Evolutionary conservation across 2,329 filamentous ascomycete species (phyloP).

Genomic region (Talaromyces sp.): DNA sequence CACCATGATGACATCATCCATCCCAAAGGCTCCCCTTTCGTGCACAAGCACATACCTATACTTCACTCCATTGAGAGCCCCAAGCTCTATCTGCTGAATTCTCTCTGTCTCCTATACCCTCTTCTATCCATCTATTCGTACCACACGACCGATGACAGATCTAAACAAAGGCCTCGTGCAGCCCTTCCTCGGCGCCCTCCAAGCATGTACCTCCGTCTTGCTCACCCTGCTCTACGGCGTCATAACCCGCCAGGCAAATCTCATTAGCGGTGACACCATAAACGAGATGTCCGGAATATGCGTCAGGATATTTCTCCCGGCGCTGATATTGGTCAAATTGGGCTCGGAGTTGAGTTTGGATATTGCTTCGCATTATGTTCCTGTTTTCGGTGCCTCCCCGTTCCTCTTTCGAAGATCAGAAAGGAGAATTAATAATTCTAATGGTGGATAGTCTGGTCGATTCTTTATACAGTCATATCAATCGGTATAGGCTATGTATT

Average conservation of each 20-base stretch:
- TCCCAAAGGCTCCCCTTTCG: too few relatives aligned
- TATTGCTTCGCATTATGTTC: slow-evolving; percentile 48
- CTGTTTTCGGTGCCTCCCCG: slow-evolving; percentile 40
- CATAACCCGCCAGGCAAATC: slow-evolving; percentile 48
- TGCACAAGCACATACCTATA: too few relatives aligned
- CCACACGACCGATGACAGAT: slow-evolving; percentile 4
- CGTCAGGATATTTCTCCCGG: slow-evolving; percentile 53
- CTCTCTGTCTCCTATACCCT: too few relatives aligned
- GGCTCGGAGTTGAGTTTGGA: slow-evolving; percentile 49
- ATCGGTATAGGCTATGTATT: slow-evolving; percentile 46
- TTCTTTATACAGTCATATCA: slow-evolving; percentile 49
- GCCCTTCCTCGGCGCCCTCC: slow-evolving; percentile 51
- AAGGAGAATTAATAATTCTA: neutral
- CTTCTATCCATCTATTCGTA: too few relatives aligned
- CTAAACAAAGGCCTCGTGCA: slow-evolving; percentile 21
- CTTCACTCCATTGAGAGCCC: too few relatives aligned
- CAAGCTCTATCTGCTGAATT: too few relatives aligned
- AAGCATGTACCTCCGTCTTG: slow-evolving; percentile 54
- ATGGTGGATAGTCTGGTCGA: slow-evolving; percentile 45
- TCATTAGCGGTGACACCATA: slow-evolving; percentile 47
- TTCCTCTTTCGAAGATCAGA: neutral
- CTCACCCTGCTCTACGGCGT: slow-evolving; percentile 54
- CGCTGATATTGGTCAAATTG: slow-evolving; percentile 52
- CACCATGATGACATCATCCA: slow-evolving; percentile 16
- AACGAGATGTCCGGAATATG: slow-evolving; percentile 53